Base-by-base conservation (phyloP, 768 basidiomycete genomes). In the Boletus rex-veris region DNA sequence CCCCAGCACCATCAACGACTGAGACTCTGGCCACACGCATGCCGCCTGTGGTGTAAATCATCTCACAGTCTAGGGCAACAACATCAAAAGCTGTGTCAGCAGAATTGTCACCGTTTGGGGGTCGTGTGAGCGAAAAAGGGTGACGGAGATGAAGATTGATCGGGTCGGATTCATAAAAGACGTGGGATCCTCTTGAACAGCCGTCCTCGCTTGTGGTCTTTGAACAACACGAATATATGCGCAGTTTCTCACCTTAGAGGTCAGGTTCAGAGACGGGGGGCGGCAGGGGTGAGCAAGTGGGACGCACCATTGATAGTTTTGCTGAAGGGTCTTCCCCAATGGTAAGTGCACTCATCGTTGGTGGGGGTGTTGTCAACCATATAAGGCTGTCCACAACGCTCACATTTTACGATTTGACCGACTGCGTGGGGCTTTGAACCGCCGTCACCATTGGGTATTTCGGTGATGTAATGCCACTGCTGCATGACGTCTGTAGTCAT, bases 1-100 rank as follows among this genome's bases (percentile, higher is more conserved):
- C 73, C 1, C 92, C 92, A 1, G 76, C 67, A 8, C 85, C 86
- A 64, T 96, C 89, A 2, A 98, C 83, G 7, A 96, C 82, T 0
- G 95, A 97, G 3, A 97, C 85, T 4, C 97, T 82, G 3, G 93
- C 96, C 4, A 97, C 83, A 19, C 88, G 85, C 80, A 92, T 83
- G 0, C 97, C 97, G 5, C 89, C 90, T 0, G 95, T 98, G 0
- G 92, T 90, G 73, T 95, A 93, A 9, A 98, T 78, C 90, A 98
- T 93, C 71, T 99, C 97, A 65, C 97, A 98, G 68, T 99, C 97
- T 46, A 98, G 75, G 0, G 92, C 92, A 6, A 86, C 90, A 5
- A 98, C 81, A 52, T 94, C 90, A 42, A 92, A 72, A 1, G 80
- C 74, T 3, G 73, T 68, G 48, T 74, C 73, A 2, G 63, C 42